Evolutionary conservation across 306 rosid species (phyloP).

Genomic region (Sesbania bispinosa): DNA sequence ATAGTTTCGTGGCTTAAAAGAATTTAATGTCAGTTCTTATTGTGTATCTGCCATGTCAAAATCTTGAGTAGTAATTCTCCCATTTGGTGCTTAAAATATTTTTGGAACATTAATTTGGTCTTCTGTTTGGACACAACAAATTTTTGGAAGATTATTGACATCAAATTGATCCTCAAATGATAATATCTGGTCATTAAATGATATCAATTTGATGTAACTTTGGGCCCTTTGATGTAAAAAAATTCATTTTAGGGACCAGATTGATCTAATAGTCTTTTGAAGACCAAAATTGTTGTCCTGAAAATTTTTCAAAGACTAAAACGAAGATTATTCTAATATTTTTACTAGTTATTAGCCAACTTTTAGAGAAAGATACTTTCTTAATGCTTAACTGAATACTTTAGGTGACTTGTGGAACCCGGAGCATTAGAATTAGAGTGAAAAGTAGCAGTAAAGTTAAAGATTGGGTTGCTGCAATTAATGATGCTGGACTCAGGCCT

Average conservation of each 20-base stretch:
- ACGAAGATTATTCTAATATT: constrained; percentile 2
- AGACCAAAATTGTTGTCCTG: neutral
- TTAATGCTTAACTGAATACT: constrained; percentile 24
- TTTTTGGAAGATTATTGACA: constrained; percentile 12
- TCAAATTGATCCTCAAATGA: constrained; percentile 18
- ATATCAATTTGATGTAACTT: constrained; percentile 18
- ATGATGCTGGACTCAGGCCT: constrained; percentile 95
- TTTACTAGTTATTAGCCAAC: constrained; percentile 10
- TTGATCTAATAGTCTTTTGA: constrained; percentile 4
- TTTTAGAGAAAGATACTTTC: constrained; percentile 5
- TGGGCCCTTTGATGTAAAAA: neutral
- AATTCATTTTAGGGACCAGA: constrained; percentile 3
- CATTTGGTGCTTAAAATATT: neutral
- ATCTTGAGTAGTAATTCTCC: neutral
- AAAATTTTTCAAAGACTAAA: neutral
- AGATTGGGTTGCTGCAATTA: constrained; percentile 95
- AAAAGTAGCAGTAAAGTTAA: constrained; percentile 69
- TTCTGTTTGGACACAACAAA: neutral
- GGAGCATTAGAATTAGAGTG: constrained; percentile 71
- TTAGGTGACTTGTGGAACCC: constrained; percentile 86
- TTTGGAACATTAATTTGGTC: constrained; percentile 6
- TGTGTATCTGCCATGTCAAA: neutral
- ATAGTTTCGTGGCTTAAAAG: constrained; percentile 18
- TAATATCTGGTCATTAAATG: neutral
- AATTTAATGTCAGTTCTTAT: constrained; percentile 6